phyloP scores from a whole-genome alignment of 805 yeast genomes.

The Candida andamanensis region DNA sequence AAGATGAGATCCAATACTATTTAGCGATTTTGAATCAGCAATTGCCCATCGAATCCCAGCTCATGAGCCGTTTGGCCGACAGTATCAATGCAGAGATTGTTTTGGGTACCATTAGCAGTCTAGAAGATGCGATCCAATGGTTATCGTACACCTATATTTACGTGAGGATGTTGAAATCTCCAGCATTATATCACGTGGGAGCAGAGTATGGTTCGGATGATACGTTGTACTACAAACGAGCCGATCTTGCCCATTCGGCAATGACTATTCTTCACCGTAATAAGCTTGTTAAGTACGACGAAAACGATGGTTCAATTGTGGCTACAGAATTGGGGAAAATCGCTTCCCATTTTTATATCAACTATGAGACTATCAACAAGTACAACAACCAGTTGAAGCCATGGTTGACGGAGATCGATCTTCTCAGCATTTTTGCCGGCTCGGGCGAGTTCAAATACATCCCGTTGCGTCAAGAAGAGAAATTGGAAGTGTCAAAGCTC shows the following conservation, averaged over 20 bases:
- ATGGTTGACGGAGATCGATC: slow-evolving; percentile 62
- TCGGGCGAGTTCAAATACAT: slow-evolving; percentile 84
- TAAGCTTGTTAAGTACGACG: slow-evolving; percentile 58
- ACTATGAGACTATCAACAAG: slow-evolving; percentile 62
- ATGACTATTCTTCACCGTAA: slow-evolving; percentile 50
- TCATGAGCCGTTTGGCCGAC: slow-evolving; percentile 67
- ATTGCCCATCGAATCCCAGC: slow-evolving; percentile 86
- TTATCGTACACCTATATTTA: slow-evolving; percentile 71
- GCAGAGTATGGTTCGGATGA: slow-evolving; percentile 53
- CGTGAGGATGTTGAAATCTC: slow-evolving; percentile 71
- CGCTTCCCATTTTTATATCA: slow-evolving; percentile 82
- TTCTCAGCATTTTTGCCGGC: slow-evolving; percentile 68
- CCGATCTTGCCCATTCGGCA: slow-evolving; percentile 75
- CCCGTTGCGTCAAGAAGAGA: slow-evolving; percentile 85
- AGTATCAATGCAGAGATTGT: slow-evolving; percentile 83
- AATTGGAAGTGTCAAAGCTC: slow-evolving; percentile 62
- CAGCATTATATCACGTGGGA: slow-evolving; percentile 71
- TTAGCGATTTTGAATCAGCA: slow-evolving; percentile 88
- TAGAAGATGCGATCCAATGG: slow-evolving; percentile 77
- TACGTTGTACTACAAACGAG: slow-evolving; percentile 46
- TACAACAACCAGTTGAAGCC: slow-evolving; percentile 63
- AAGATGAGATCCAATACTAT: slow-evolving; percentile 80
- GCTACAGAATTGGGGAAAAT: slow-evolving; percentile 71
- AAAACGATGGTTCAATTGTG: slow-evolving; percentile 32
- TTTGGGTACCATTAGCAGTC: slow-evolving; percentile 54